Evolutionary conservation across 192 early-diverging fungal genomes (phyloP).

Genomic region (Backusella liffmaniae): DNA sequence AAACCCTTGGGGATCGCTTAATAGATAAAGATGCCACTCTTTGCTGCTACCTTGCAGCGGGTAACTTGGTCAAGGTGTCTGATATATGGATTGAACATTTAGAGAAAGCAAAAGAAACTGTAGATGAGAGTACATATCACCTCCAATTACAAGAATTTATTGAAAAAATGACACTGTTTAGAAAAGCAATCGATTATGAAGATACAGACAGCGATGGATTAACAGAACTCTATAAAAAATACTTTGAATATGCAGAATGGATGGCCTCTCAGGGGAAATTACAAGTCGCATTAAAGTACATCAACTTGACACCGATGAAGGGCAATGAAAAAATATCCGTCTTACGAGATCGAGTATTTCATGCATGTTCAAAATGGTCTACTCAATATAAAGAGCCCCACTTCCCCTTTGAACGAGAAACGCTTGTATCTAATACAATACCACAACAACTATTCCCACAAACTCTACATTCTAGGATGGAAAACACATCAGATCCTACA

Average conservation of each 20-base stretch:
- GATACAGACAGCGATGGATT: slow-evolving; percentile 45
- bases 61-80: slow-evolving; percentile 79
- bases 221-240: slow-evolving; percentile 72
- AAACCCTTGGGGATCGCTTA: slow-evolving; percentile 61
- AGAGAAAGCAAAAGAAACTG: slow-evolving; percentile 4
- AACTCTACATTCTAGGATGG: not conserved
- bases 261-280: slow-evolving; percentile 73
- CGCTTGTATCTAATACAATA: not conserved
- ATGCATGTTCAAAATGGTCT: not conserved
- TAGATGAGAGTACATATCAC: not conserved
- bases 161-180: slow-evolving; percentile 91
- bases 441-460: not conserved
- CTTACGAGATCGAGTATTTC: not conserved
- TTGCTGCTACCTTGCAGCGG: slow-evolving; percentile 79
- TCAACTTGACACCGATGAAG: slow-evolving; percentile 66
- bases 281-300: slow-evolving; percentile 70
- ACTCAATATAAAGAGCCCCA: not conserved
- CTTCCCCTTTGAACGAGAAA: slow-evolving; percentile 5
- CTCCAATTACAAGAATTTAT: slow-evolving; percentile 67
- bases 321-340: not conserved
- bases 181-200: slow-evolving; percentile 86
- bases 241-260: slow-evolving; percentile 82
- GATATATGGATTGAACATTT: slow-evolving; percentile 76
- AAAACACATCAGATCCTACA: not conserved
- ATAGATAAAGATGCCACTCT: slow-evolving; percentile 56